A percentile compares a stretch with the other conserved stretches of the same genome.
Conservation (phyloP, 2,329 filamentous ascomycete genomes). For the Trichoderma harzianum region DNA sequence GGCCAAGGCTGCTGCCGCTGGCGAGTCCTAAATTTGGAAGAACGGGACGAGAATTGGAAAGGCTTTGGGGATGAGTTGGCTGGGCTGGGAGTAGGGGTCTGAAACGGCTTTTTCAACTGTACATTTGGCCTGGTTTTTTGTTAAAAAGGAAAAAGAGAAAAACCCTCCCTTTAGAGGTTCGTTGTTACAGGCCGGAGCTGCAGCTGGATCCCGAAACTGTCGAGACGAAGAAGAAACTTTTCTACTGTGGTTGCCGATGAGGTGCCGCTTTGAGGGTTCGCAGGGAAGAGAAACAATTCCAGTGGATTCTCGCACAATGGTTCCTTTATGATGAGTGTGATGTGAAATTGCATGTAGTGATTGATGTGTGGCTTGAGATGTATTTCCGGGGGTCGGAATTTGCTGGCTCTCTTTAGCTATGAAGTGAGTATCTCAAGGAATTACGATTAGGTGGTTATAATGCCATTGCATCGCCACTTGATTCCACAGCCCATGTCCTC, state of each 20-base stretch:
- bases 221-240: neutral
- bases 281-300: neutral
- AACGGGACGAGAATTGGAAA: neutral
- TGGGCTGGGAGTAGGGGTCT: constrained; percentile 15
- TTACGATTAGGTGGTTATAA: neutral
- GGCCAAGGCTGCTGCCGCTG: constrained; percentile 61
- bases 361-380: neutral
- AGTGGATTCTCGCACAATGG: neutral
- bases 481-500: neutral
- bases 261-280: neutral
- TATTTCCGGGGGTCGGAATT: neutral
- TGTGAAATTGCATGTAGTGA: neutral
- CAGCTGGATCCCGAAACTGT: constrained; percentile 16
- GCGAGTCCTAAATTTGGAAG: constrained; percentile 30
- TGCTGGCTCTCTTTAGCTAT: neutral
- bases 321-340: neutral
- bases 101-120: constrained; percentile 2
- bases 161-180: neutral
- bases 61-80: neutral
- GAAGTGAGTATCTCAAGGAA: neutral
- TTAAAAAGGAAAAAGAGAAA: neutral
- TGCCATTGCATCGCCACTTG: neutral
- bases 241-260: constrained; percentile 4
- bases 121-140: constrained; percentile 6
- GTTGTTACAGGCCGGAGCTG: constrained; percentile 12